Evolutionary conservation across 2,329 filamentous ascomycete species (phyloP), one percentile per base, ranked within the genome.

Genomic region (Acrocalymma vagum): DNA sequence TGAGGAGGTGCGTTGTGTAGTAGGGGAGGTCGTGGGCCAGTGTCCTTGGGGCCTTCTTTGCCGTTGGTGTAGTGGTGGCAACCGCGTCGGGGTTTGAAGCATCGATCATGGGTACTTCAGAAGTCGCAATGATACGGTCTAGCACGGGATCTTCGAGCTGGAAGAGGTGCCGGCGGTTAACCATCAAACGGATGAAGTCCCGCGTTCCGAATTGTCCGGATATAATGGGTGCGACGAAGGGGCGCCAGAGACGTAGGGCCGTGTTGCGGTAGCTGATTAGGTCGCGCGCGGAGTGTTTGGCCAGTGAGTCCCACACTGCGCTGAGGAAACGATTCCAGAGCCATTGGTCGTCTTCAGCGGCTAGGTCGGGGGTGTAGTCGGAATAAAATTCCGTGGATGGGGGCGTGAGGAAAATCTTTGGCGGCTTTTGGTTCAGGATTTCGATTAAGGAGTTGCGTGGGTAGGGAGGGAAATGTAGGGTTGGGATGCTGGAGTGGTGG

Each of bases 391-490:
- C 48, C 34, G 56, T 29, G 44, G 61, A 50, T 55, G 62, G 36
- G 35, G 70, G 38, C 42, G 62, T 37, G 58, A 66, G 37, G 62
- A 74, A 80, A 52, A 78, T 77, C 33, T 73, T 76, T 3, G 70
- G 72, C 10, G 76, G 78, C 7, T 29, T 42, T 5, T 48, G 66
- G 9, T 85, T 78, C 17, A 96, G 76, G 51, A 99, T 95, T 26
- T 81, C 75, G 37, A 95, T 79, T 38, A 90, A 86, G 57, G 96
- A 88, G 39, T 83, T 70, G 58, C 94, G 92, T 9, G 82, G 85
- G 71, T 97, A 99, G 3, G 89, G 80, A 1, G 90, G 83, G 63
- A 97, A 97, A 62, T 88, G 83, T 17, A 97, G 76, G 66, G 94
- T 85, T 2, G 90, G 85, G 0, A 86, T 80, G 5, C 86, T 84